Evolutionary conservation across 352 stramenopile species (phyloP).

Genomic region (Phytopythium aichiense): DNA sequence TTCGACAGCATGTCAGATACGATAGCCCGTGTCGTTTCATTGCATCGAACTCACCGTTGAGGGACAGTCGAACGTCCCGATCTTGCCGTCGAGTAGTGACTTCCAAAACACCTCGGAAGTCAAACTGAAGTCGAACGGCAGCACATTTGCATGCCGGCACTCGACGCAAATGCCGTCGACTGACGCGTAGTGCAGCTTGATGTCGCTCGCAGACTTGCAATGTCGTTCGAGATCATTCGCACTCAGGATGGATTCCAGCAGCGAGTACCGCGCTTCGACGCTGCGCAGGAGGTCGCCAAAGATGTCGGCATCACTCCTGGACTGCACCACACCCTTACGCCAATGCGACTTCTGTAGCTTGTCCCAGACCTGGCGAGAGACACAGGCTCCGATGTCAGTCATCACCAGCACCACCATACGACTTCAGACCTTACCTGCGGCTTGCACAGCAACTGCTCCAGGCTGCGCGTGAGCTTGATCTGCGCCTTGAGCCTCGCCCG

Average conservation of each 20-base stretch:
- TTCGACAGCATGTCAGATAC: too few relatives aligned
- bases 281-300: conserved; percentile 1
- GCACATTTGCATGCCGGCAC: background rate
- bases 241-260: background rate
- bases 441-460: conserved; percentile 26
- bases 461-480: conserved; percentile 24
- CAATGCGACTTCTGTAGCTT: conserved; percentile 3
- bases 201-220: background rate
- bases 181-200: background rate
- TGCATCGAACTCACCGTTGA: background rate
- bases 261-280: background rate
- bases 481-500: conserved; percentile 23
- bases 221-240: background rate
- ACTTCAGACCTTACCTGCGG: conserved; percentile 7
- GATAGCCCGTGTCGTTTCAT: too few relatives aligned
- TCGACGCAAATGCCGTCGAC: conserved; percentile 1
- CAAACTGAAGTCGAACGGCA: conserved; percentile 6
- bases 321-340: background rate
- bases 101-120: background rate
- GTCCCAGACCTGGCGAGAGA: background rate
- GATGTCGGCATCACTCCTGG: background rate
- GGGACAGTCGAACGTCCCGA: background rate
- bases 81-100: background rate
- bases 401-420: background rate
- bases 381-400: background rate